These are phyloP conservation scores for Neofusicoccum laricinum DNA, from an alignment of 2,329 filamentous ascomycete species.

Conservation along the genomic window DNA sequence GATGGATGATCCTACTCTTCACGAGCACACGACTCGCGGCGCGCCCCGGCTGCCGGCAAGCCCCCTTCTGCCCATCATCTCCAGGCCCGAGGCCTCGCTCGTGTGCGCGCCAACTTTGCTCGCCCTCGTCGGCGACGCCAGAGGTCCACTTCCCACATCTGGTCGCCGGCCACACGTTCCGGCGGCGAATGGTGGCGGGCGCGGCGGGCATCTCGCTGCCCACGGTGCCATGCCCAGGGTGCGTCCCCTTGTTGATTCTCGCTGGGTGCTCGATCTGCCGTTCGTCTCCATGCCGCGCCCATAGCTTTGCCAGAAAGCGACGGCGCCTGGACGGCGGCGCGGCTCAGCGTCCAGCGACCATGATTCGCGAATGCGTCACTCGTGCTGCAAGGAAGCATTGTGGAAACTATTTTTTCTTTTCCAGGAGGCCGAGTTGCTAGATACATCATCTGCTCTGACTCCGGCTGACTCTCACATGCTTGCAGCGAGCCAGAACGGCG, in stretches of 20 bases:
- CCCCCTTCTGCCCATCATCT: slow-evolving; percentile 1
- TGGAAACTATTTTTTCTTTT: not conserved
- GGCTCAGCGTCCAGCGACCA: slow-evolving; percentile 3
- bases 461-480: slow-evolving; percentile 8
- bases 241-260: slow-evolving; percentile 12
- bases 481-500: not conserved
- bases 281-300: slow-evolving; percentile 14
- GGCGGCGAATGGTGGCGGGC: not conserved
- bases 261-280: slow-evolving; percentile 15
- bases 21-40: slow-evolving; percentile 3
- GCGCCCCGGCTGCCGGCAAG: slow-evolving; percentile 11
- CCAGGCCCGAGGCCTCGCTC: not conserved
- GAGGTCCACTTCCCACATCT: not conserved
- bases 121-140: not conserved
- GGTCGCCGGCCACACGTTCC: not conserved
- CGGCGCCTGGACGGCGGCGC: slow-evolving; percentile 1
- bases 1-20: slow-evolving; percentile 7
- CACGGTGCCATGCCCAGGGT: not conserved
- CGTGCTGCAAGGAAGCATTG: not conserved
- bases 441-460: not conserved
- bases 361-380: slow-evolving; percentile 7
- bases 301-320: not conserved
- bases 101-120: not conserved
- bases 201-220: not conserved
- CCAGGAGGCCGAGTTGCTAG: not conserved